A percentile compares a stretch with the other conserved stretches of the same genome.
These are phyloP conservation scores for Helichrysum umbraculigerum DNA, from an alignment of 129 eudicot genomes.

Conservation along the genomic window DNA sequence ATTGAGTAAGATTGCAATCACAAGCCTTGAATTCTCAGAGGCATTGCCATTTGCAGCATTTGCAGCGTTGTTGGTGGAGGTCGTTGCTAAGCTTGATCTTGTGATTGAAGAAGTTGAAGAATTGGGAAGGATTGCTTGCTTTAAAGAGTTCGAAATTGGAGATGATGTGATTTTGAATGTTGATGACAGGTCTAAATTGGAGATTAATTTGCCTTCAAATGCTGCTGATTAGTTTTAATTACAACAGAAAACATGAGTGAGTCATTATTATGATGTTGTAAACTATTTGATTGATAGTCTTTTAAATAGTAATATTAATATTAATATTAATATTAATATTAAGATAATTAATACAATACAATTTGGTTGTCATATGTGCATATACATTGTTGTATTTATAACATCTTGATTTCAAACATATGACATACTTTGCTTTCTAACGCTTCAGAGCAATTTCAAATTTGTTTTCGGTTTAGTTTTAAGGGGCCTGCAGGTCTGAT, in stretches of 20 bases:
- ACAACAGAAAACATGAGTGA: not conserved
- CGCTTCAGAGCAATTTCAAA: not conserved
- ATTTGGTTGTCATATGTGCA: not conserved
- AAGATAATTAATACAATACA: not conserved
- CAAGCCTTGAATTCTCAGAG: conserved; percentile 42
- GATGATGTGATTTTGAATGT: conserved; percentile 30
- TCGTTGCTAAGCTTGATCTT: conserved; percentile 43
- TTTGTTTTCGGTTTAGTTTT: not conserved
- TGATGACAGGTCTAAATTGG: conserved; percentile 22
- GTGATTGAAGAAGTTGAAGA: conserved; percentile 51
- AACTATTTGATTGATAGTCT: not conserved
- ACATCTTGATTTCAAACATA: not conserved
- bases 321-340: not conserved
- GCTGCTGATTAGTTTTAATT: conserved; percentile 8
- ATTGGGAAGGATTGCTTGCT: conserved; percentile 43
- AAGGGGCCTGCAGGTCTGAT: no score
- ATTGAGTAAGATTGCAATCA: conserved; percentile 37
- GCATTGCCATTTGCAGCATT: conserved; percentile 49
- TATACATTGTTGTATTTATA: not conserved
- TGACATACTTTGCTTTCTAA: not conserved
- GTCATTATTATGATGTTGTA: not conserved
- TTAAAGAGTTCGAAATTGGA: conserved; percentile 38
- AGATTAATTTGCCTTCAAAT: conserved; percentile 27
- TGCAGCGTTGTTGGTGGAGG: conserved; percentile 40
- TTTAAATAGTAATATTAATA: not conserved